phyloP scores from a whole-genome alignment of 1,139 yeast genomes.

The Kodamaea sp. region DNA sequence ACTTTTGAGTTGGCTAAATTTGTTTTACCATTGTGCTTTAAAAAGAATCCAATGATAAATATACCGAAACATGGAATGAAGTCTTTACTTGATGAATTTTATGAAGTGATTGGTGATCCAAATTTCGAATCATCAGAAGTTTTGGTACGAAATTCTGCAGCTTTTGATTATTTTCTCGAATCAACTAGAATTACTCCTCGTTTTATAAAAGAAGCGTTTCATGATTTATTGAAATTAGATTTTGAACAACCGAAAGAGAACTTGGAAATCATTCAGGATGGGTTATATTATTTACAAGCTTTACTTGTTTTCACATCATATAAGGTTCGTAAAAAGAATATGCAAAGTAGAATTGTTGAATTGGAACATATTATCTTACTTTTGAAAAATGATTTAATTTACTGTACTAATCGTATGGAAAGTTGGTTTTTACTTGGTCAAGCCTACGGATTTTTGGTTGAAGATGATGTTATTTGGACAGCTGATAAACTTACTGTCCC shows the following conservation, averaged over 20 bases:
- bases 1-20: constrained; percentile 59
- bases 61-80: constrained; percentile 69
- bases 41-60: constrained; percentile 55
- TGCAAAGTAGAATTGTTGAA: constrained; percentile 80
- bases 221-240: constrained; percentile 48
- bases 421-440: constrained; percentile 86
- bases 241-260: constrained; percentile 19
- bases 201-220: constrained; percentile 52
- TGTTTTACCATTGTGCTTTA: constrained; percentile 59
- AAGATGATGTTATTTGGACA: constrained; percentile 87
- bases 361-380: constrained; percentile 68
- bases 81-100: constrained; percentile 64
- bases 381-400: constrained; percentile 62
- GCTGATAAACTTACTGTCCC: constrained; percentile 72
- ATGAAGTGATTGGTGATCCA: constrained; percentile 72
- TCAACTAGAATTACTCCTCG: constrained; percentile 44
- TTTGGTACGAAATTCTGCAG: constrained; percentile 40
- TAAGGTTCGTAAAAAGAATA: constrained; percentile 63
- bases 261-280: constrained; percentile 32
- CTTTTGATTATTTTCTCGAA: constrained; percentile 51
- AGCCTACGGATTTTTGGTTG: constrained; percentile 74
- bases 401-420: constrained; percentile 68
- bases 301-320: constrained; percentile 62
- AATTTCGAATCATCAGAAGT: constrained; percentile 33
- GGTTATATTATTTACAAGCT: constrained; percentile 74